Base-by-base conservation (phyloP, 306 rosid genomes). In the Vicia sativa region DNA sequence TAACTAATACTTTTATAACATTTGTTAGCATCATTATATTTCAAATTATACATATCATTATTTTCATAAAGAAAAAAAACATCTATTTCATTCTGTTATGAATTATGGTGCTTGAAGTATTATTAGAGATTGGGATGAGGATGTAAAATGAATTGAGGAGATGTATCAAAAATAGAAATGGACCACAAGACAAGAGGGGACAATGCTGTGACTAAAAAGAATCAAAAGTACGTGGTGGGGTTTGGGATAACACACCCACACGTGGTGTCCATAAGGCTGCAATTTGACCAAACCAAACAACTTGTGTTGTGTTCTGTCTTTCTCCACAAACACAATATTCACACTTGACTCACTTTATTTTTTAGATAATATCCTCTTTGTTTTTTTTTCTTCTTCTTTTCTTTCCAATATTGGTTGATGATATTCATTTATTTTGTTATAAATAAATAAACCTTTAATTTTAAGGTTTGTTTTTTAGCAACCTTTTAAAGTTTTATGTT, bases 241-340 rank as follows among this genome's bases (percentile, higher is more conserved):
- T 86, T 73, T 76, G 6, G 18, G 81, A 87, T 85, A 80, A 68
- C 68, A 79, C 75, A 39, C 69, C 77, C 79, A 90, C 97, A 88
- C 98, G 98, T 93, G 98, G 96, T 73, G 65, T 11, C 50, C 76
- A 78, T 82, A 80, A 68, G 77, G 71, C 78, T 83, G 77, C 77
- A 75, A 55, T 74, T 80, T 88, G 75, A 82, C 85, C 80, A 62
- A 49, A 82, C 81, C 77, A 76, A 44, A 61, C 57, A 52, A 21
- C 58, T 52, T n/a, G 23, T 28, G n/a, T 52, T 19, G 6, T 3
- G 1, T 8, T 4, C 37, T 23, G 18, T 55, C 61, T 2, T 21
- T 52, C 58, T 19, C n/a, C 14, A 11, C 31, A 21, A 19, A 10
- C 58, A 52, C 58, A 48, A 0, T 52, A 52, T 52, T 52, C 58